Conservation (phyloP, 2,329 filamentous ascomycete genomes). For the Fusarium pilosicola region DNA sequence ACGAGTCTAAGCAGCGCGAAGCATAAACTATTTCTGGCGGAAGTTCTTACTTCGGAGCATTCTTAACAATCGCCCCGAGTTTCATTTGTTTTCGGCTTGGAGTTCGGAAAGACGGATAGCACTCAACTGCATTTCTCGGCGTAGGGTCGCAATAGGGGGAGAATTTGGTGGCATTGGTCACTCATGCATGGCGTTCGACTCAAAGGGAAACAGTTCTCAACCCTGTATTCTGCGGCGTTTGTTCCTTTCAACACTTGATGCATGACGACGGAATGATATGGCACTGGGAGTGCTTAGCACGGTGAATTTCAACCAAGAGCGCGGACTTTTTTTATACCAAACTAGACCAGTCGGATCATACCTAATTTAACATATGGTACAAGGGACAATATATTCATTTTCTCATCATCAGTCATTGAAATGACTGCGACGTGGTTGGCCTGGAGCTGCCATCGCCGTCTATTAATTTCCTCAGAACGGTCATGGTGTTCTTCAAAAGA, state of each 20-base stretch:
- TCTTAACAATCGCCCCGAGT: conserved; percentile 37
- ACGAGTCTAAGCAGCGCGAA: conserved; percentile 58
- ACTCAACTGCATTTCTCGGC: conserved; percentile 49
- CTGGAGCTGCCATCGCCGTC: conserved; percentile 43
- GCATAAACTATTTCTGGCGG: conserved; percentile 23
- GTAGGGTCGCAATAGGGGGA: conserved; percentile 8
- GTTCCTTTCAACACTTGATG: conserved; percentile 44
- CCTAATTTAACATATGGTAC: neutral
- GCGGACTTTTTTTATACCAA: conserved; percentile 32
- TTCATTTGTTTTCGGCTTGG: conserved; percentile 16
- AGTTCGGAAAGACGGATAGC: conserved; percentile 30
- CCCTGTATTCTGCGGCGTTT: conserved; percentile 45
- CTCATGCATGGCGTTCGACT: conserved; percentile 37
- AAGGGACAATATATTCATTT: neutral
- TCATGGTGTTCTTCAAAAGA: conserved; percentile 85
- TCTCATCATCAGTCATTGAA: neutral
- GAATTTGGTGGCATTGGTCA: neutral
- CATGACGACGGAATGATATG: conserved; percentile 14
- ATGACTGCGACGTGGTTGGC: conserved; percentile 24
- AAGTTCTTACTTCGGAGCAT: conserved; percentile 5
- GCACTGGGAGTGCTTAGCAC: conserved; percentile 3
- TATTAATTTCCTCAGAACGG: conserved; percentile 69
- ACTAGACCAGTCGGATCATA: conserved; percentile 42
- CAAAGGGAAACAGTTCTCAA: conserved; percentile 47
- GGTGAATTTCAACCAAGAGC: neutral